phyloP scores from a whole-genome alignment of 2,329 filamentous ascomycete species.

The Pseudogymnoascus sp. region DNA sequence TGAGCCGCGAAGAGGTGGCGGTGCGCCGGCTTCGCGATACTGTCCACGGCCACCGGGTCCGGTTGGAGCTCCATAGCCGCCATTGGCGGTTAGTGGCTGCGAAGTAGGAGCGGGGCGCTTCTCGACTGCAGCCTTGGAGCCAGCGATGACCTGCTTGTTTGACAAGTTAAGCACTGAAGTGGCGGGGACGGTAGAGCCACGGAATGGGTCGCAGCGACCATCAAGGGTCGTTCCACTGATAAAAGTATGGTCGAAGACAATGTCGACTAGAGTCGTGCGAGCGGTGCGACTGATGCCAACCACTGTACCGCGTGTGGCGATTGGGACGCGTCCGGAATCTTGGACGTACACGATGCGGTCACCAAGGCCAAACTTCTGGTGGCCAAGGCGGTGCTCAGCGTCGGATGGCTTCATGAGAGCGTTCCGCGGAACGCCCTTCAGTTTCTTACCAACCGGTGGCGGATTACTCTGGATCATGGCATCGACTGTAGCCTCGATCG shows the following conservation, averaged over 20 bases:
- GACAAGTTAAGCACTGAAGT: conserved; percentile 86
- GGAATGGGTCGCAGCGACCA: conserved; percentile 85
- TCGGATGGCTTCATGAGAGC: conserved; percentile 90
- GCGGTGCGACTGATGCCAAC: conserved; percentile 86
- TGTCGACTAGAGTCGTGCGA: conserved; percentile 73
- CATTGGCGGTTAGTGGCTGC: conserved; percentile 44
- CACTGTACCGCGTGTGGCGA: conserved; percentile 87
- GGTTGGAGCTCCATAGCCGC: conserved; percentile 47
- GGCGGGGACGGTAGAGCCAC: conserved; percentile 81
- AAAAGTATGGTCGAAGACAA: conserved; percentile 90
- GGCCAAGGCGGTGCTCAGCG: conserved; percentile 84
- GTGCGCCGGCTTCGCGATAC: conserved; percentile 48
- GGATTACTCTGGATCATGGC: conserved; percentile 44
- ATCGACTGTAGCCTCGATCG: conserved; percentile 72
- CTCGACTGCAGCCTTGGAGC: conserved; percentile 50
- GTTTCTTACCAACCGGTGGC: conserved; percentile 54
- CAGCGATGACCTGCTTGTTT: conserved; percentile 69
- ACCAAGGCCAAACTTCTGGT: conserved; percentile 75
- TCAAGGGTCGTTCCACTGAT: conserved; percentile 94
- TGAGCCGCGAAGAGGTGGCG: conserved; percentile 46
- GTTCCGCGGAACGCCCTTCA: conserved; percentile 75
- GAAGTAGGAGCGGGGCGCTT: conserved; percentile 42
- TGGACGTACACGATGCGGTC: conserved; percentile 91
- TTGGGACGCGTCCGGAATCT: conserved; percentile 88
- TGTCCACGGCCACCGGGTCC: conserved; percentile 52